These are phyloP conservation scores for Thalassiosira mediterranea DNA, from an alignment of 352 stramenopile species.

Conservation along the genomic window DNA sequence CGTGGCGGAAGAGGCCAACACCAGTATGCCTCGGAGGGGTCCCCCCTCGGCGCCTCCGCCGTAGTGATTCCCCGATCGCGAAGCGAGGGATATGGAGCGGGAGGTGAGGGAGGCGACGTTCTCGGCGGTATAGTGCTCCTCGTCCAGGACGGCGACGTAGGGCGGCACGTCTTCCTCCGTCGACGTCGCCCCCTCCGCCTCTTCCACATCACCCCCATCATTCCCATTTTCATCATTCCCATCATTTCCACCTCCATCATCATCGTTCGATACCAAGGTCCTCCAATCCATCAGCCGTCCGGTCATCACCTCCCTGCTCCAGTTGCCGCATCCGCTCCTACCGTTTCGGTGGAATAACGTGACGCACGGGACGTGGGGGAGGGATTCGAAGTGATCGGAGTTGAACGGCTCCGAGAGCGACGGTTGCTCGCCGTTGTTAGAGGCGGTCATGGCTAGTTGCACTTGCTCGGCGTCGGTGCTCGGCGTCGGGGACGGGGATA, in stretches of 20 bases:
- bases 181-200: background rate
- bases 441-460: slow-evolving; percentile 20
- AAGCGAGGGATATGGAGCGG: slow-evolving; percentile 13
- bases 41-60: slow-evolving; percentile 30
- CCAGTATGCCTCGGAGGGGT: slow-evolving; percentile 71
- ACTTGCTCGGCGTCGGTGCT: too few species aligned
- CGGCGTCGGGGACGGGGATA: too few species aligned
- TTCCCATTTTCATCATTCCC: slow-evolving; percentile 24
- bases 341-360: slow-evolving; percentile 72
- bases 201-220: background rate
- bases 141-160: slow-evolving; percentile 76
- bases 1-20: slow-evolving; percentile 46
- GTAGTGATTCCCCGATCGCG: slow-evolving; percentile 31
- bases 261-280: slow-evolving; percentile 24
- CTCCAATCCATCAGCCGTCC: slow-evolving; percentile 58
- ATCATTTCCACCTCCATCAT: slow-evolving; percentile 21
- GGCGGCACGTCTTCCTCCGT: slow-evolving; percentile 7
- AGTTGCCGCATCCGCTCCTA: slow-evolving; percentile 68
- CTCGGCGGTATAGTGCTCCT: slow-evolving; percentile 56
- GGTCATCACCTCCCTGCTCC: slow-evolving; percentile 49
- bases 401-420: slow-evolving; percentile 39
- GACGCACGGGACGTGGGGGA: slow-evolving; percentile 65
- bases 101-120: slow-evolving; percentile 51
- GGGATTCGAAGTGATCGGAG: slow-evolving; percentile 39
- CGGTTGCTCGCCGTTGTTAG: too few species aligned